Base-by-base conservation (phyloP, 2,329 filamentous ascomycete species). In the Emericellopsis cladophorae region DNA sequence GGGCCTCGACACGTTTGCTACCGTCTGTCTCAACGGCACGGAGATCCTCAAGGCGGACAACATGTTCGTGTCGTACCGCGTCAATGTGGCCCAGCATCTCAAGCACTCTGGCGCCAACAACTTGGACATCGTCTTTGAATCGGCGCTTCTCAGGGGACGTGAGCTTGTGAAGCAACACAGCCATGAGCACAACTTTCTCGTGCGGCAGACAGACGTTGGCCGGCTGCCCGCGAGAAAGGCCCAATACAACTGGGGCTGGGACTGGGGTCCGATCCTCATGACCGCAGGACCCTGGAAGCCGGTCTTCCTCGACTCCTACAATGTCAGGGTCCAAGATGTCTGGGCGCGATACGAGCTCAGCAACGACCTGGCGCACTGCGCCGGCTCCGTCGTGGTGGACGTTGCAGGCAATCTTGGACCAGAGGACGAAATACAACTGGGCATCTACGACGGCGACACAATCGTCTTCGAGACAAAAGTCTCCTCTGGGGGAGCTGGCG, bases 161-260 rank as follows among this genome's bases (percentile, higher is more conserved):
- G 62, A 72, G 46, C 61, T 76, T 34, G 65, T 74, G 36, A 59
- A 72, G 43, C 56, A 66, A 26, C 65, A 77, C 49, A 50, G 51
- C 15, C 66, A 68, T n/a, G 69, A 76, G 47, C 71, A 77, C 51
- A 38, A 45, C 21, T 49, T 48, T 29, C 41, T 48, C n/a, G 47
- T 48, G 16, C 42, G 47, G 10, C 47, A 46, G 43, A 48, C 45
- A 7, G 45, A 48, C 16, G 41, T 40, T 2, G 46, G 46, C 15
- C 47, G 47, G 6, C 40, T 49, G 8, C 67, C 67, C 4, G 69
- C 76, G 0, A 62, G 79, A n/a, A 84, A 83, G 51, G 74, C 78
- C 1, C 79, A 83, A 54, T 83, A 79, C 48, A 73, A 81, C 48
- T 84, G 76, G 76, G 77, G 79, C 5, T 84, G 79, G 79, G 79